Evolutionary conservation across 2,329 filamentous ascomycete species (phyloP).

Genomic region (Diaporthe aspalathi): DNA sequence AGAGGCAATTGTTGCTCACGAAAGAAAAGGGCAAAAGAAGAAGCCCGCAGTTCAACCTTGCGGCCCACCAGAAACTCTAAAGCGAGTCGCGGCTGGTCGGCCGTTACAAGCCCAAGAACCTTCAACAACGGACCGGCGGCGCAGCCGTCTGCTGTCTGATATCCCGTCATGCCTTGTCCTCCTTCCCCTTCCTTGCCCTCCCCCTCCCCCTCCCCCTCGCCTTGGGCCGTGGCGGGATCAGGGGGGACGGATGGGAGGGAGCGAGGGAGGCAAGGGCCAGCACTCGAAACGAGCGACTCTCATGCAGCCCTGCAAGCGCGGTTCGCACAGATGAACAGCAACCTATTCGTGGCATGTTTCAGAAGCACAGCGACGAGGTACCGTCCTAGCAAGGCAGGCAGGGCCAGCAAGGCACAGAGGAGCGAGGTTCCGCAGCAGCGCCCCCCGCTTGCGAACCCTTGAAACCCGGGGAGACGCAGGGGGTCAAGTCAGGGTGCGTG

Average conservation of each 20-base stretch:
- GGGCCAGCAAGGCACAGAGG: neutral
- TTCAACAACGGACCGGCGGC: conserved; percentile 1
- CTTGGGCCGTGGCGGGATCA: conserved; percentile 7
- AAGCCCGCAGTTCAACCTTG: conserved; percentile 20
- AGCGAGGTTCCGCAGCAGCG: conserved; percentile 15
- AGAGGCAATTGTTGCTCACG: neutral
- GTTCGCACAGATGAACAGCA: conserved; percentile 31
- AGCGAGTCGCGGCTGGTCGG: conserved; percentile 20
- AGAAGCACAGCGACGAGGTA: conserved; percentile 23
- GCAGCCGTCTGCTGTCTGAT: neutral
- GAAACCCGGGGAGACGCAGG: conserved; percentile 31
- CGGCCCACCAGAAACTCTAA: conserved; percentile 25
- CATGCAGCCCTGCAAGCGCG: conserved; percentile 33
- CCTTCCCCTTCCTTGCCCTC: no score
- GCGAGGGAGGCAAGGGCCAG: conserved; percentile 16
- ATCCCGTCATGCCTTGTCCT: no score
- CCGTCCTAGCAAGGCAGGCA: conserved; percentile 14
- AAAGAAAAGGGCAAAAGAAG: neutral
- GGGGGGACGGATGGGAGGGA: neutral
- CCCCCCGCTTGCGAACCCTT: conserved; percentile 25
- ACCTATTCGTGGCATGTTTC: conserved; percentile 32
- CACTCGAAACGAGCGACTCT: conserved; percentile 35
- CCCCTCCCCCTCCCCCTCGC: neutral
- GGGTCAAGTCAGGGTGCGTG: conserved; percentile 10
- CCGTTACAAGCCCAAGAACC: neutral